A percentile compares a stretch with the other conserved stretches of the same genome.
Conservation (phyloP, 306 rosid species). For the Trifolium subterraneum region DNA sequence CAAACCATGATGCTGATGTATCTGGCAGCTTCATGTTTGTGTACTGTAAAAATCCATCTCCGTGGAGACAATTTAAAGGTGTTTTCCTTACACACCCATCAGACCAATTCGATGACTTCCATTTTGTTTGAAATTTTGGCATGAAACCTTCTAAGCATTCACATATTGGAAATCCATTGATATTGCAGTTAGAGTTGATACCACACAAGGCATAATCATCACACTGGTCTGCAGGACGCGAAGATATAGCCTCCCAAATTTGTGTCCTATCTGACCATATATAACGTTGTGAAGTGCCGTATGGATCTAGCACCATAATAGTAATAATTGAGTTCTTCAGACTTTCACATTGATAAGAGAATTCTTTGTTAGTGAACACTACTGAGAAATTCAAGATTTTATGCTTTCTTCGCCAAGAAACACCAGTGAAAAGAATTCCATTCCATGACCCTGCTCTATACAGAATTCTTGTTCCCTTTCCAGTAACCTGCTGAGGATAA, state of each 20-base stretch:
- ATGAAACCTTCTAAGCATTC: constrained; percentile 40
- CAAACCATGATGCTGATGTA: constrained; percentile 33
- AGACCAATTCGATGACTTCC: background rate
- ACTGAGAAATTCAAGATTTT: constrained; percentile 5
- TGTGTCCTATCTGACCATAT: constrained; percentile 25
- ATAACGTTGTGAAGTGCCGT: constrained; percentile 26
- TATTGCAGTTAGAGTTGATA: constrained; percentile 31
- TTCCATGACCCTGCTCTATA: constrained; percentile 42
- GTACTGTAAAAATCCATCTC: constrained; percentile 25
- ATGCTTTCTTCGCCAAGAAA: background rate
- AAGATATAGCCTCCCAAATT: constrained; percentile 21
- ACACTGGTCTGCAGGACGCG: constrained; percentile 26
- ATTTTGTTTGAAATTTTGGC: constrained; percentile 19
- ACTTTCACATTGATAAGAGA: background rate
- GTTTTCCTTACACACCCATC: constrained; percentile 44
- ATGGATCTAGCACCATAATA: background rate
- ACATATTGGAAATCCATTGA: constrained; percentile 17
- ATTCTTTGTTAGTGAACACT: constrained; percentile 30
- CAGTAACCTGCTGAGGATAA: constrained; percentile 28
- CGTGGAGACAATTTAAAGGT: background rate
- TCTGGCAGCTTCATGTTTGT: constrained; percentile 9
- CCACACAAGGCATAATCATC: constrained; percentile 43
- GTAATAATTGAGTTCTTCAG: constrained; percentile 12
- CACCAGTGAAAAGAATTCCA: constrained; percentile 26
- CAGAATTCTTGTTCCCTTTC: background rate